Percentiles rank a stretch among this genome's conserved stretches.
Conservation (phyloP, 2,329 filamentous ascomycete genomes). For the Drechslerella coelobrocha region DNA sequence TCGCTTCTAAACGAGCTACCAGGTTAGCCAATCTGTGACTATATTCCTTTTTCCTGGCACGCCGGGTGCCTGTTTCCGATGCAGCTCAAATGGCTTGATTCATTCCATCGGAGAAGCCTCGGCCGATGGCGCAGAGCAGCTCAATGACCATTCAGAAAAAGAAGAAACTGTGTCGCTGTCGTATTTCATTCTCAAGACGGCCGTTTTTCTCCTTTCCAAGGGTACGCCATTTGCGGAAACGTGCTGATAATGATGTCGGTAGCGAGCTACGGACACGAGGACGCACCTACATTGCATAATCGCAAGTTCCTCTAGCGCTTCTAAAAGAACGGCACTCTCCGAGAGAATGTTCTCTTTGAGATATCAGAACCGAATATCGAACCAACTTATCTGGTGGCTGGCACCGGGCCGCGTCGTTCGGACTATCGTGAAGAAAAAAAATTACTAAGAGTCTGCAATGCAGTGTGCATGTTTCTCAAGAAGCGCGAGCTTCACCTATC, state of each 20-base stretch:
- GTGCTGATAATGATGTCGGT: no score
- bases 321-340: slow-evolving; percentile 25
- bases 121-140: slow-evolving; percentile 21
- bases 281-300: no score
- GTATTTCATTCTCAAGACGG: no score
- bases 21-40: slow-evolving; percentile 42
- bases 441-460: slow-evolving; percentile 7
- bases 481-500: slow-evolving; percentile 13
- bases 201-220: no score
- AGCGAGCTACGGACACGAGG: no score
- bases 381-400: slow-evolving; percentile 21
- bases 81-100: slow-evolving; percentile 40
- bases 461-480: slow-evolving; percentile 5
- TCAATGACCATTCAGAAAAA: no score
- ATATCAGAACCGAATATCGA: slow-evolving; percentile 44
- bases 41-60: slow-evolving; percentile 42
- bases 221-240: no score
- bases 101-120: slow-evolving; percentile 22
- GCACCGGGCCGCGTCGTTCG: slow-evolving; percentile 22
- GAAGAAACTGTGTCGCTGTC: no score
- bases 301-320: no score
- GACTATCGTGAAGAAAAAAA: neutral
- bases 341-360: slow-evolving; percentile 42
- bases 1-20: slow-evolving; percentile 49
- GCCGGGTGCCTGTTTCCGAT: slow-evolving; percentile 49